Base-by-base conservation (phyloP, 2,329 filamentous ascomycete genomes). In the Trichoderma sp. region DNA sequence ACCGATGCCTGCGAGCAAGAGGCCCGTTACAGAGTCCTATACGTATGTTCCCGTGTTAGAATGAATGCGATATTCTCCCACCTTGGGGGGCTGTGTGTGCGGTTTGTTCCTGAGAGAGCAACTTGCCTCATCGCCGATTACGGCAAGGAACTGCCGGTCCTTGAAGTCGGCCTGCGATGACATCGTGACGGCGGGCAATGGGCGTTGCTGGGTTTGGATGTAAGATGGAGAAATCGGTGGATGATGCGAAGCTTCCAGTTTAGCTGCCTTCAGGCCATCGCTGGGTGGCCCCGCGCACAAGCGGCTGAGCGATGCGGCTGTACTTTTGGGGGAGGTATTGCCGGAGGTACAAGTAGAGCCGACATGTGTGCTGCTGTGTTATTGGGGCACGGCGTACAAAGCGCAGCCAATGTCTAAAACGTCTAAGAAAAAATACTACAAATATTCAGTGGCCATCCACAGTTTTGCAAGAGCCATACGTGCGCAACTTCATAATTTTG, bases 91-190 rank as follows among this genome's bases (percentile, higher is more conserved):
- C 10, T 19, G n/a, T 19, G 7, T 27, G 66, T 14, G 58, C 52
- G 37, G 10, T 21, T 31, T 47, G 16, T 19, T 8, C 27, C 19
- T n/a, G 8, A 33, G 33, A 14, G 27, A 13, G 14, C 6, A 40
- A 68, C 80, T 72, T 78, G 93, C 96, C 89, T 99, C 96, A 81
- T 99, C 96, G 64, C 96, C 96, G 78, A 99, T 99, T 60, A 99
- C 95, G 73, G 96, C 96, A 70, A 99, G 89, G 79, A 99, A 97
- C 83, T 99, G 92, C 76, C 96, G 89, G 82, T 98, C 94, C 83
- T 94, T 91, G 81, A 85, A 91, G 74, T 89, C 87, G 72, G 85
- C 83, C 74, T 87, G 83, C 58, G 83, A 83, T 70, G 85, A 76
- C 83, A 86, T 86, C 55, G 75, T 78, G 74, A 70, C 21, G 29